Percentiles rank a stretch among this genome's conserved stretches.
Conservation (phyloP, 1,284 basidiomycete species). For the Chiua sp. region DNA sequence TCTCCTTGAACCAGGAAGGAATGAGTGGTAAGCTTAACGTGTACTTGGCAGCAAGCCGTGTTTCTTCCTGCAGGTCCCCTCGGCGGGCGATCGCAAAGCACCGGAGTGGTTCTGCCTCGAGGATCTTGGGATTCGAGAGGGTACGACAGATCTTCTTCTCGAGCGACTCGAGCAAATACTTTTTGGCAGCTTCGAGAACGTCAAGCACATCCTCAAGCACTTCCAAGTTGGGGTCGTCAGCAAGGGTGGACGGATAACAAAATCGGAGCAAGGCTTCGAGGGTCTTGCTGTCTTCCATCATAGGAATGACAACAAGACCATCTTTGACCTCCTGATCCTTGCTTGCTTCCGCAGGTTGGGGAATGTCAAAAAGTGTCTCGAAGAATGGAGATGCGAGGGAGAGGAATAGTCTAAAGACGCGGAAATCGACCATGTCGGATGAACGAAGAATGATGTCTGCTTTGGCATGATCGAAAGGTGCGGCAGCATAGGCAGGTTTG, state of each 20-base stretch:
- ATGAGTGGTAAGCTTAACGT: conserved; percentile 23
- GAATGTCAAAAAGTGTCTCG: conserved; percentile 46
- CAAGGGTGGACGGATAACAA: conserved; percentile 28
- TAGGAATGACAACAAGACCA: conserved; percentile 20
- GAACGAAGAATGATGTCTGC: conserved; percentile 41
- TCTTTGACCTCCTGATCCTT: conserved; percentile 17
- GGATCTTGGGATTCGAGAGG: conserved; percentile 18
- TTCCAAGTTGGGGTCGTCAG: conserved; percentile 24
- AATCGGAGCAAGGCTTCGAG: conserved; percentile 26
- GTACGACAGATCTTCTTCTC: conserved; percentile 7
- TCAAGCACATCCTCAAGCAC: conserved; percentile 6
- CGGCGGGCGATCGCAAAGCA: conserved; percentile 25
- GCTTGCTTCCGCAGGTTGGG: conserved; percentile 35
- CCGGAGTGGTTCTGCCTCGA: conserved; percentile 16
- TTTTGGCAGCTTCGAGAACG: conserved; percentile 18
- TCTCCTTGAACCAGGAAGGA: conserved; percentile 20
- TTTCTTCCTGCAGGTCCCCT: conserved; percentile 9
- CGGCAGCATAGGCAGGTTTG: conserved; percentile 9
- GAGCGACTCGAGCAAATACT: conserved; percentile 22
- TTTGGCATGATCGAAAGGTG: conserved; percentile 28
- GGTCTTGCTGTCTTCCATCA: conserved; percentile 16
- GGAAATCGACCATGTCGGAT: conserved; percentile 42
- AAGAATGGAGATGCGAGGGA: conserved; percentile 44
- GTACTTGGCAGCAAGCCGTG: conserved; percentile 19
- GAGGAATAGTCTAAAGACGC: conserved; percentile 44